phyloP scores from a whole-genome alignment of 371 early-diverging fungal genomes.

The Actinomortierella ambigua region DNA sequence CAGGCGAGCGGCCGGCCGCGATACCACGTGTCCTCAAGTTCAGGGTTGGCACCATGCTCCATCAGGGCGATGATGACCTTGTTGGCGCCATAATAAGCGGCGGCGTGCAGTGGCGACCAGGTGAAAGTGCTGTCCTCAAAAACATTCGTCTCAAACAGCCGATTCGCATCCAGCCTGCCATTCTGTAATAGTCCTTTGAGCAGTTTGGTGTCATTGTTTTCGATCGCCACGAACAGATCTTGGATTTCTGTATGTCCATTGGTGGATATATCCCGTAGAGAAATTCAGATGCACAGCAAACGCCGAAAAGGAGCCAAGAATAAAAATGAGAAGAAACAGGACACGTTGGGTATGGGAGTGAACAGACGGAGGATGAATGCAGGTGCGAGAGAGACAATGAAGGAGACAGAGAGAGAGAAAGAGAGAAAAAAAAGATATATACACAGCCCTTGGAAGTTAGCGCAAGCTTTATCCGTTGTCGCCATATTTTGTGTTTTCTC shows the following conservation, averaged over 20 bases:
- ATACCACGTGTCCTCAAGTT: slow-evolving; percentile 87
- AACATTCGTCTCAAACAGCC: slow-evolving; percentile 58
- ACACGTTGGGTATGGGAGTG: too few species aligned
- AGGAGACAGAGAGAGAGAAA: too few species aligned
- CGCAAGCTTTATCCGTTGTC: too few species aligned
- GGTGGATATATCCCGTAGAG: too few species aligned
- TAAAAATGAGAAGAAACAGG: too few species aligned
- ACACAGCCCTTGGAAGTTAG: too few species aligned
- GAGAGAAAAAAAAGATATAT: too few species aligned
- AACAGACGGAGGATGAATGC: too few species aligned
- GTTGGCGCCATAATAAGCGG: slow-evolving; percentile 79
- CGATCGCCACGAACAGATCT: slow-evolving; percentile 35
- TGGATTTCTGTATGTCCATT: slow-evolving; percentile 19
- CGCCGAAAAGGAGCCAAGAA: too few species aligned
- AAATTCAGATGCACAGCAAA: too few species aligned
- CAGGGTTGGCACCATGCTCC: slow-evolving; percentile 77
- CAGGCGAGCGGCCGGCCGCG: slow-evolving; percentile 86
- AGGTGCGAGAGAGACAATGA: too few species aligned
- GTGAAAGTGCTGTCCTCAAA: slow-evolving; percentile 70
- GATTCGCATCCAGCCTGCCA: slow-evolving; percentile 56
- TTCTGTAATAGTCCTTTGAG: slow-evolving; percentile 18
- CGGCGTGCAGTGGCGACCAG: slow-evolving; percentile 91
- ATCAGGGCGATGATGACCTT: slow-evolving; percentile 70
- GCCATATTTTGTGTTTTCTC: too few species aligned
- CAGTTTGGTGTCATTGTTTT: slow-evolving; percentile 34